Conservation (phyloP, 495 filamentous ascomycete species). For the Hyphodiscus hymeniophilus region DNA sequence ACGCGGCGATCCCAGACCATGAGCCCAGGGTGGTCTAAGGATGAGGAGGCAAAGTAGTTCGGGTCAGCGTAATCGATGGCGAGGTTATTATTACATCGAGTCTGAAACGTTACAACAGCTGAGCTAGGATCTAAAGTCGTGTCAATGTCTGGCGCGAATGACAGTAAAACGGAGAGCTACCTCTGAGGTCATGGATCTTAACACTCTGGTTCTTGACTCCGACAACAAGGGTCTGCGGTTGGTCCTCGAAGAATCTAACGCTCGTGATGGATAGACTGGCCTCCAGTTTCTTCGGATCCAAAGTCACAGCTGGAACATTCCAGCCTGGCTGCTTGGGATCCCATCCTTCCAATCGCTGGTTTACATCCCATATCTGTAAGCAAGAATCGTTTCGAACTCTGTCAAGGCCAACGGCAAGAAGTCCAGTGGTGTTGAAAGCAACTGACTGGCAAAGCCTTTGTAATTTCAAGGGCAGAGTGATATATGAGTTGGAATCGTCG, state of each 20-base stretch:
- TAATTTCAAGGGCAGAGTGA: slow-evolving; percentile 74
- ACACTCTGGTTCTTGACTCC: slow-evolving; percentile 82
- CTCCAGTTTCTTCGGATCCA: slow-evolving; percentile 60
- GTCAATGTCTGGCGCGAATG: not conserved
- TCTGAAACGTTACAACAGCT: slow-evolving; percentile 54
- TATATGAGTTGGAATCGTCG: slow-evolving; percentile 49
- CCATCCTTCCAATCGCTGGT: slow-evolving; percentile 48
- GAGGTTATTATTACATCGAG: slow-evolving; percentile 81
- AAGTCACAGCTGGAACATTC: slow-evolving; percentile 15
- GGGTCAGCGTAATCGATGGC: slow-evolving; percentile 83
- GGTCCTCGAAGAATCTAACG: slow-evolving; percentile 81
- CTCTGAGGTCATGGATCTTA: slow-evolving; percentile 84
- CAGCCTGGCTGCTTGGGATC: slow-evolving; percentile 24
- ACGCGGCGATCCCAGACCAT: slow-evolving; percentile 86
- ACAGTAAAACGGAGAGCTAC: slow-evolving; percentile 32
- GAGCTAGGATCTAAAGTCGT: slow-evolving; percentile 40
- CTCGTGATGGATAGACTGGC: slow-evolving; percentile 83
- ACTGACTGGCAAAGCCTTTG: slow-evolving; percentile 87
- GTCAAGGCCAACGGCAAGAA: slow-evolving; percentile 83
- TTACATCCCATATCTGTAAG: slow-evolving; percentile 89
- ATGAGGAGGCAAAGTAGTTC: slow-evolving; percentile 92
- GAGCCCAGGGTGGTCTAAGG: slow-evolving; percentile 52
- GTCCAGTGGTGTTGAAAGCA: slow-evolving; percentile 70
- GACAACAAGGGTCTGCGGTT: slow-evolving; percentile 72
- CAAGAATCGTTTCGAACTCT: slow-evolving; percentile 87